Evolutionary conservation across 1,284 basidiomycete genomes (phyloP), one percentile per base, ranked within the genome.

Genomic region (Psilocybe mexicana): DNA sequence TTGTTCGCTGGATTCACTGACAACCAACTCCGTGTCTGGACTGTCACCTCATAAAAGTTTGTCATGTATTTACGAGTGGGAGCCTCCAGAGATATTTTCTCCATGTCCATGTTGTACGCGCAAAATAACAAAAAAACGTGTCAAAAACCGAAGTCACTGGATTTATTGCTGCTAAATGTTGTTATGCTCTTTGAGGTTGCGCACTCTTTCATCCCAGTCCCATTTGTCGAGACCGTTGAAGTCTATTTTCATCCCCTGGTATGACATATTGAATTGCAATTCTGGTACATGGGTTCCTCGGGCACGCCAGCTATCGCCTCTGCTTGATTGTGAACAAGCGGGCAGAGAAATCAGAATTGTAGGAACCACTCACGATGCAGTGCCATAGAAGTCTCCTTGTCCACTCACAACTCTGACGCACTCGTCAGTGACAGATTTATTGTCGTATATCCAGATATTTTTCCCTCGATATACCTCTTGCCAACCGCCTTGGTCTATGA

Each of bases 1-100:
- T 85, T 99, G 65, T 98, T 97, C 74, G 93, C 91, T 75, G 96
- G 96, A 62, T 96, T 93, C 85, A 92, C 92, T 57, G 94, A 96
- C 77, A 89, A 94, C 81, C 81, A 87, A 66, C 87, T 96, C 76
- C 91, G 94, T 69, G 92, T 96, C 74, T 96, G 94, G 94, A 88
- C 86, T 71, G 94, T 96, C 70, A 85, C 83, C 65, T 82, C 87
- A 81, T 90, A 84, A 78, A 77, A 66, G 54, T 61, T 60, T 60
- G 57, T 58, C 61, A 51, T 58, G 53, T 60, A 61, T 64, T 69
- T 69, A 69, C 62, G 66, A 64, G 52, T 54, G 40, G 60, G 58
- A 61, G 51, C 46, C 58, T 54, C 54, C 48, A 54, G 30, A 33
- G 58, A 60, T 58, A 61, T 45, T 46, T 58, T 43, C 61, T 66